Evolutionary conservation across 257 asterid species (phyloP).

Genomic region (Solanum piurae): DNA sequence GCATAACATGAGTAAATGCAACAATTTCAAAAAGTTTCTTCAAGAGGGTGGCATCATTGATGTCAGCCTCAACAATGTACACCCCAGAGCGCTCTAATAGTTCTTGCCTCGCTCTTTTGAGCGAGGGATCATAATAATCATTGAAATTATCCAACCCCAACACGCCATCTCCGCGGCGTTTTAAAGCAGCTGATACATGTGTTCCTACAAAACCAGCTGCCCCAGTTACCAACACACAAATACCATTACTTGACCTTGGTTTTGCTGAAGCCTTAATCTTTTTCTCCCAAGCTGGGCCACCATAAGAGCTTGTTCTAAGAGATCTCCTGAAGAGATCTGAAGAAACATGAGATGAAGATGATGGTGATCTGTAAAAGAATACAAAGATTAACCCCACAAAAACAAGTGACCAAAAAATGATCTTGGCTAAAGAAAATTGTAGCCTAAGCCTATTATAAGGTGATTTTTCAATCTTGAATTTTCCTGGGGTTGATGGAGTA

Average conservation of each 20-base stretch:
- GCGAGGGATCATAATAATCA: constrained; percentile 65
- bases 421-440: constrained; percentile 66
- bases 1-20: constrained; percentile 90
- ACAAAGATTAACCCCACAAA: constrained; percentile 71
- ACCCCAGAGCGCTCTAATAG: constrained; percentile 71
- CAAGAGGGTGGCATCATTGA: constrained; percentile 49
- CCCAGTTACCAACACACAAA: constrained; percentile 86
- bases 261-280: constrained; percentile 65
- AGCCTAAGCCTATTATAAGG: constrained; percentile 62
- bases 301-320: constrained; percentile 57
- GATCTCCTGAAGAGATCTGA: constrained; percentile 84
- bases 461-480: constrained; percentile 94
- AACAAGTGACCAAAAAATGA: constrained; percentile 74
- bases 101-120: constrained; percentile 71
- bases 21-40: constrained; percentile 70
- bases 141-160: constrained; percentile 84
- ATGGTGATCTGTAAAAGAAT: constrained; percentile 67
- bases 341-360: constrained; percentile 31
- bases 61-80: constrained; percentile 90
- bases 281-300: constrained; percentile 53
- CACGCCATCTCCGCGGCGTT: constrained; percentile 94
- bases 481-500: constrained; percentile 75
- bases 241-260: constrained; percentile 67
- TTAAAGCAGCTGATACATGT: constrained; percentile 83
- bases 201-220: constrained; percentile 97